Evolutionary conservation across 2,329 filamentous ascomycete genomes (phyloP).

Genomic region (Aspergillus quadrilineatus): DNA sequence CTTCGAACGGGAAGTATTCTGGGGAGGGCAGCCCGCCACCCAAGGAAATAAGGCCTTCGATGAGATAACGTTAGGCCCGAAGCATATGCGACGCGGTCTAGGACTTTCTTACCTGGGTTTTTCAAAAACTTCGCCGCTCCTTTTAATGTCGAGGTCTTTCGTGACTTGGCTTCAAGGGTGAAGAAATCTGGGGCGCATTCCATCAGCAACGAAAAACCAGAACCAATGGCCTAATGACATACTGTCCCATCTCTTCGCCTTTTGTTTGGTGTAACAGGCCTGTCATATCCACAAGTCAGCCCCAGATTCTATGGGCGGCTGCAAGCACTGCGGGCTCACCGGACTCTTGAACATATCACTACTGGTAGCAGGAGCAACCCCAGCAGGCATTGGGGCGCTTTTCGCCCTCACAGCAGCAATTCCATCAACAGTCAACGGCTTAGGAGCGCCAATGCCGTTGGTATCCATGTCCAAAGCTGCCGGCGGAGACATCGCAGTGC

Average conservation of each 20-base stretch:
- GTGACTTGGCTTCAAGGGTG: conserved; percentile 59
- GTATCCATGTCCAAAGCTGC: conserved; percentile 19
- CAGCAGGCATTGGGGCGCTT: conserved; percentile 67
- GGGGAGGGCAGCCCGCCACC: conserved; percentile 87
- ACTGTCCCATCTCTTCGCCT: conserved; percentile 83
- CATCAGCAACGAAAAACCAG: not conserved
- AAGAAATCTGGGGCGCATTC: conserved; percentile 50
- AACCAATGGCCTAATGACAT: conserved; percentile 42
- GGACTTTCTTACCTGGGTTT: conserved; percentile 58
- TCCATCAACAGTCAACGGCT: conserved; percentile 62
- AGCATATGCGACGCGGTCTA: too few species aligned
- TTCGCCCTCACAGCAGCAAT: conserved; percentile 68
- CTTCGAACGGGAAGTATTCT: conserved; percentile 88
- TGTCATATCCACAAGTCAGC: conserved; percentile 23
- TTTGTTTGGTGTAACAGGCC: conserved; percentile 61
- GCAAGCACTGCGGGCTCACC: conserved; percentile 45
- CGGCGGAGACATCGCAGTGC: conserved; percentile 29
- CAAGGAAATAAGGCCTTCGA: conserved; percentile 74
- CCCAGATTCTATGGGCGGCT: not conserved
- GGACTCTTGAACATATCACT: conserved; percentile 81
- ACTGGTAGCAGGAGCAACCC: conserved; percentile 72
- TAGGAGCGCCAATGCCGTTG: conserved; percentile 18
- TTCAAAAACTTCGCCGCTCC: conserved; percentile 75
- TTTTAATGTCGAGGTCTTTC: conserved; percentile 69
- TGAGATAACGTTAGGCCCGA: not conserved